These are phyloP conservation scores for Ogataea thermomethanolica DNA, from an alignment of 805 yeast species.

Conservation along the genomic window DNA sequence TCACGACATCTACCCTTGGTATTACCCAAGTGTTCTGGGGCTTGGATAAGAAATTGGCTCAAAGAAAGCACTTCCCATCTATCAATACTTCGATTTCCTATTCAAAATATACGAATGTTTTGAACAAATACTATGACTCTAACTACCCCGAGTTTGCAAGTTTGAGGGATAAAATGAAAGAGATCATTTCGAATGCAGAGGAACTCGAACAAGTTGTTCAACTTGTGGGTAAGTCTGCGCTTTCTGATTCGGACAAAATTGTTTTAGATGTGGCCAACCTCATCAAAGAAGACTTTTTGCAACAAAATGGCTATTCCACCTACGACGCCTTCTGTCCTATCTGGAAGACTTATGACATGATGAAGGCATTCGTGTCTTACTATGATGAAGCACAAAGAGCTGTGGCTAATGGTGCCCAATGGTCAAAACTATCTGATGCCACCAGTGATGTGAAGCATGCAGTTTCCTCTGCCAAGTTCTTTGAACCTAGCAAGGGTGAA, in stretches of 20 bases:
- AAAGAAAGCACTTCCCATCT: conserved; percentile 99
- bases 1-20: conserved; percentile 96
- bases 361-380: conserved; percentile 89
- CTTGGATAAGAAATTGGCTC: conserved; percentile 96
- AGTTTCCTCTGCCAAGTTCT: conserved; percentile 92
- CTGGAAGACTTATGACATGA: conserved; percentile 98
- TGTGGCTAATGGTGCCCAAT: conserved; percentile 85
- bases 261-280: conserved; percentile 88
- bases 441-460: conserved; percentile 90
- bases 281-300: conserved; percentile 96
- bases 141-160: conserved; percentile 89
- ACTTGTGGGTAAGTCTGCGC: conserved; percentile 96
- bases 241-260: conserved; percentile 95
- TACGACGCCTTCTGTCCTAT: conserved; percentile 99
- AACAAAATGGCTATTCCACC: conserved; percentile 97
- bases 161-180: conserved; percentile 88
- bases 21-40: conserved; percentile 99
- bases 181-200: conserved; percentile 94
- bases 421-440: conserved; percentile 89
- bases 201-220: conserved; percentile 99
- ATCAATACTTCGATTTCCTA: conserved; percentile 94
- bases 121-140: conserved; percentile 78
- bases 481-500: conserved; percentile 92
- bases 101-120: conserved; percentile 89
- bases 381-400: conserved; percentile 98